Evolutionary conservation across 2,329 filamentous ascomycete species (phyloP).

Genomic region (Nothophaeocryptopus gaeumannii): DNA sequence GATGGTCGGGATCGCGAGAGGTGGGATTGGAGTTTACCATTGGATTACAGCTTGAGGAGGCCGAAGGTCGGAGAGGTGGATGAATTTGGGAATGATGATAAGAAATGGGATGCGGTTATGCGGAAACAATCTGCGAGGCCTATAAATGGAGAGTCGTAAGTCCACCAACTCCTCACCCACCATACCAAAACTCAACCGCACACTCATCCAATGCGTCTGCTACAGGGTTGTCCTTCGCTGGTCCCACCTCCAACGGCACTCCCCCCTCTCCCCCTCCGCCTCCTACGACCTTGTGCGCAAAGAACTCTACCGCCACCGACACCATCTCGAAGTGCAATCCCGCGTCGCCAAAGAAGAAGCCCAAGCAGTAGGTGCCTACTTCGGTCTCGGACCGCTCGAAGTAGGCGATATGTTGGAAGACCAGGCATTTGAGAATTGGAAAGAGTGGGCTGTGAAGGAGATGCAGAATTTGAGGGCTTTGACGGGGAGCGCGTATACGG

Average conservation of each 20-base stretch:
- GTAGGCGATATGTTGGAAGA: slow-evolving; percentile 82
- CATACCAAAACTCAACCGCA: neutral
- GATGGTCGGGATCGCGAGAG: slow-evolving; percentile 76
- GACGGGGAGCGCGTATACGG: slow-evolving; percentile 44
- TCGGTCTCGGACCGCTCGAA: slow-evolving; percentile 72
- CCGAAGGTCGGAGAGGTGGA: slow-evolving; percentile 17
- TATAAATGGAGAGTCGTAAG: slow-evolving; percentile 60
- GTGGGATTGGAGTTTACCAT: slow-evolving; percentile 69
- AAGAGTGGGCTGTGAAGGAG: slow-evolving; percentile 66
- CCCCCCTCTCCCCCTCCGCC: slow-evolving; percentile 43
- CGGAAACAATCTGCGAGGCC: slow-evolving; percentile 71
- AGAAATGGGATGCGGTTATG: slow-evolving; percentile 33
- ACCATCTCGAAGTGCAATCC: slow-evolving; percentile 76
- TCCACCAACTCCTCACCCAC: neutral
- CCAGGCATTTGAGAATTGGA: slow-evolving; percentile 77
- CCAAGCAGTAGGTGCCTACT: slow-evolving; percentile 78
- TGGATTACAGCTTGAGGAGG: slow-evolving; percentile 26
- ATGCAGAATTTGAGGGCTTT: slow-evolving; percentile 49
- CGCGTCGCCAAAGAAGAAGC: slow-evolving; percentile 88
- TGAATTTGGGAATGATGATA: slow-evolving; percentile 46
- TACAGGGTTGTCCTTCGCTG: slow-evolving; percentile 87
- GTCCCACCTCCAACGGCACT: slow-evolving; percentile 69
- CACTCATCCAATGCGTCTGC: neutral
- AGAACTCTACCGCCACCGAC: slow-evolving; percentile 84
- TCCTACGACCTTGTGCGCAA: slow-evolving; percentile 85